These are phyloP conservation scores for Fraxinus xanthoxyloides DNA, from an alignment of 305 asterid species.

Conservation along the genomic window DNA sequence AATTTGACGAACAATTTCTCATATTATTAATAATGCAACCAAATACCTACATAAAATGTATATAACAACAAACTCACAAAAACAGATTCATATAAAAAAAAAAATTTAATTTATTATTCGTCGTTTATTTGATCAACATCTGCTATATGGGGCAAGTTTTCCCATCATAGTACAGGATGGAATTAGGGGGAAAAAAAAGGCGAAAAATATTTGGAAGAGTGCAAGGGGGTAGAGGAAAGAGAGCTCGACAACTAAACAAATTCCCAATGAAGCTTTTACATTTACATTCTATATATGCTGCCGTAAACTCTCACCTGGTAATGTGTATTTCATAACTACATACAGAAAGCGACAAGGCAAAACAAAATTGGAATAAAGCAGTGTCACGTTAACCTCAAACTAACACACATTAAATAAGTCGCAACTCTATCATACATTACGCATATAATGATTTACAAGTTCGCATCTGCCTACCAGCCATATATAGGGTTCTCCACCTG, in stretches of 20 bases:
- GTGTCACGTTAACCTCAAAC: conserved; percentile 10
- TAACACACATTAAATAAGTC: conserved; percentile 10
- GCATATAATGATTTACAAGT: conserved; percentile 32
- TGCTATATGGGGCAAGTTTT: background rate
- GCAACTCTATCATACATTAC: conserved; percentile 22
- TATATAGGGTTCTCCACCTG: conserved; percentile 87
- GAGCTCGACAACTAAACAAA: background rate
- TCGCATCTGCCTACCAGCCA: conserved; percentile 66
- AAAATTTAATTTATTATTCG: background rate
- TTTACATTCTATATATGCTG: conserved; percentile 22
- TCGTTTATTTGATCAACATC: background rate
- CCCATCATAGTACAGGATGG: background rate
- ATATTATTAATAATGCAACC: too few species aligned
- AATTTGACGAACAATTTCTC: background rate
- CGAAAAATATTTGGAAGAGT: background rate
- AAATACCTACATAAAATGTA: too few species aligned
- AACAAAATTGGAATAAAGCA: conserved; percentile 20
- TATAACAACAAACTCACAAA: background rate
- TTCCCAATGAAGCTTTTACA: conserved; percentile 2
- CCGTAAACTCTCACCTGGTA: background rate
- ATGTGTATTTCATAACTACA: background rate
- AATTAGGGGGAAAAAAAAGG: background rate
- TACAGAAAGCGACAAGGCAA: background rate
- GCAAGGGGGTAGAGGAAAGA: background rate
- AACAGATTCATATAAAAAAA: background rate